Percentiles rank a stretch among this genome's conserved stretches.
Conservation (phyloP, 208 protist genomes). For the Crithidia mellificae region DNA sequence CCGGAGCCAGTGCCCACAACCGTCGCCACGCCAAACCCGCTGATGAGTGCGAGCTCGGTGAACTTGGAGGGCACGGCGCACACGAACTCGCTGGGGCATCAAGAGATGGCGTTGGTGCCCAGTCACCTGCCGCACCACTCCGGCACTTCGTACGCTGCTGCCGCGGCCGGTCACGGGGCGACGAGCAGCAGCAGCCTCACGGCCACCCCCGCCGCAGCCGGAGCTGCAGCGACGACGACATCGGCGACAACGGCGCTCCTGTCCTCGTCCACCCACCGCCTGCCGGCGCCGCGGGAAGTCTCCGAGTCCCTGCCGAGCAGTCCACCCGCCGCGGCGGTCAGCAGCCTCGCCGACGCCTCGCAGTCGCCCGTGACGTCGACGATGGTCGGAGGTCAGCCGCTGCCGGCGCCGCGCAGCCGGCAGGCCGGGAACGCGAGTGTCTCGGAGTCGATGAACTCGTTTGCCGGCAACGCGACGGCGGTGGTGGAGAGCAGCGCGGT, state of each 20-base stretch:
- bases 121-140: too few relatives aligned
- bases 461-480: constrained; percentile 21
- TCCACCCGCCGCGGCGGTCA: background rate
- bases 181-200: too few relatives aligned
- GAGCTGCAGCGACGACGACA: background rate
- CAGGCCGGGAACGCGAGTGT: constrained; percentile 28
- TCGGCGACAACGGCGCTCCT: background rate
- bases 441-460: constrained; percentile 21
- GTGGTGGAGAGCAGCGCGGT: constrained; percentile 20
- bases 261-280: background rate
- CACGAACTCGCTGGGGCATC: background rate
- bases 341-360: constrained; percentile 2
- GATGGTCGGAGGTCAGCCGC: constrained; percentile 46
- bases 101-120: background rate
- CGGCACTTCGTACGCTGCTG: too few relatives aligned
- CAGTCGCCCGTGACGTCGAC: constrained; percentile 18
- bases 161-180: too few relatives aligned
- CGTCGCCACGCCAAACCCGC: background rate
- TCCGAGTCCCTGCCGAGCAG: background rate
- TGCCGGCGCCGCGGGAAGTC: background rate
- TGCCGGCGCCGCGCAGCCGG: constrained; percentile 53
- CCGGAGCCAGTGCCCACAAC: background rate
- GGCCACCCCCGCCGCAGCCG: too few relatives aligned
- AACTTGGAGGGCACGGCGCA: background rate
- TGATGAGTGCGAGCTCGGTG: background rate